Percentiles rank a stretch among this genome's conserved stretches.
phyloP scores from a whole-genome alignment of 306 rosid species.

The Crotalaria pallida region DNA sequence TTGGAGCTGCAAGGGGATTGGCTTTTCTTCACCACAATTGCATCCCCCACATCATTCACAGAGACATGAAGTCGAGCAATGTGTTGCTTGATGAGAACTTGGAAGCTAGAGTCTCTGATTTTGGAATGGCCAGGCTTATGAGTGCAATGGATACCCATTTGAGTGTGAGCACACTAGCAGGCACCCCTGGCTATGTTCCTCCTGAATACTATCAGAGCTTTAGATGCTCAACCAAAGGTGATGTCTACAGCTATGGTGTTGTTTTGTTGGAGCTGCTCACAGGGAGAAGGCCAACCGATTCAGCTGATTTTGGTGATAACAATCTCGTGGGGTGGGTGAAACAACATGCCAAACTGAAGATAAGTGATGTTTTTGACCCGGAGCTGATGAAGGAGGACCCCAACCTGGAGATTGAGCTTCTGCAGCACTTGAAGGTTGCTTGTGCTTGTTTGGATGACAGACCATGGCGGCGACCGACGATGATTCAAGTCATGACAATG shows the following conservation, averaged over 20 bases:
- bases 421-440: conserved; percentile 81
- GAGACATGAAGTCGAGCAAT: conserved; percentile 98
- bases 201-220: conserved; percentile 98
- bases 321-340: conserved; percentile 99
- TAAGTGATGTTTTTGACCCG: conserved; percentile 73
- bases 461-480: conserved; percentile 71
- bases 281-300: conserved; percentile 83
- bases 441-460: conserved; percentile 86
- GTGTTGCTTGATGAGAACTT: conserved; percentile 80
- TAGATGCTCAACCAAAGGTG: conserved; percentile 86
- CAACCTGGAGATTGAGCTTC: conserved; percentile 69
- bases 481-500: conserved; percentile 89
- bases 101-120: conserved; percentile 96
- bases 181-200: conserved; percentile 96
- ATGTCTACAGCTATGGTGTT: conserved; percentile 91
- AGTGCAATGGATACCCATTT: conserved; percentile 96
- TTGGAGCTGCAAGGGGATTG: conserved; percentile 89
- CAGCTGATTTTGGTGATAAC: conserved; percentile 90
- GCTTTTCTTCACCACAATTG: conserved; percentile 93
- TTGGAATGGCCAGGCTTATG: conserved; percentile 97
- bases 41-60: conserved; percentile 88
- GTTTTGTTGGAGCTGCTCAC: conserved; percentile 88
- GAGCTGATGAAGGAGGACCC: conserved; percentile 88
- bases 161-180: conserved; percentile 94
- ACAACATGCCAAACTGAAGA: conserved; percentile 75